Evolutionary conservation across 2,329 filamentous ascomycete species (phyloP), one percentile per base, ranked within the genome.

Genomic region (Leptosphaerulina australis): DNA sequence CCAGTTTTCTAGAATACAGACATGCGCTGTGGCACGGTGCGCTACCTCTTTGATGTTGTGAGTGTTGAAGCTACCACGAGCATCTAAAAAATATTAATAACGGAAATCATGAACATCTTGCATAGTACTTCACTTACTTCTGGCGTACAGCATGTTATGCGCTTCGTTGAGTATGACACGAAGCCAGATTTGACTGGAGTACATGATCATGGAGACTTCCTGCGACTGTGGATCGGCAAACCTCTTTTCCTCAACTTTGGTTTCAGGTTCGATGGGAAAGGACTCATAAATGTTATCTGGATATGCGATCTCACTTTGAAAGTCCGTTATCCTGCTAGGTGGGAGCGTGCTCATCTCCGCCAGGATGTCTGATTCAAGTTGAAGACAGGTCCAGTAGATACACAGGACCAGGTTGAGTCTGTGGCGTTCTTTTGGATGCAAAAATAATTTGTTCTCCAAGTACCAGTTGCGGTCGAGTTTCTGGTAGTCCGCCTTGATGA

Each of bases 351-450:
- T 82, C 51, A 97, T 79, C 73, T 99, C 94, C 3, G 94, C 94
- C 36, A 97, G 81, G 35, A 97, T 90, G 70, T 97, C 93, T 72
- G 87, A 96, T 73, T 97, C 93, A 9, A 97, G 80, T 67, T 97
- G 93, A 56, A 97, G 77, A 68, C 90, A 96, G 6, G 92, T 94
- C 93, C 93, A 97, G 64, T 92, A 97, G 0, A 90, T 88, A 61
- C 95, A 68, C 47, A 78, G 72, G 18, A 79, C 74, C 33, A 78
- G 59, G 35, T 77, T 77, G 24, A 69, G 51, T 33, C 67, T 58
- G 41, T 70, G 69, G 2, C 59, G 55, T 43, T 71, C 68, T 44
- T 67, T 67, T 2, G 58, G 43, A 5, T 60, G 47, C 41, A 58
- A 28, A 14, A 48, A 36, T 21, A 40, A 41, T 34, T 49, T 55